Conservation (phyloP, 768 basidiomycete species). For the Rhodosporidiobolus odoratus region DNA sequence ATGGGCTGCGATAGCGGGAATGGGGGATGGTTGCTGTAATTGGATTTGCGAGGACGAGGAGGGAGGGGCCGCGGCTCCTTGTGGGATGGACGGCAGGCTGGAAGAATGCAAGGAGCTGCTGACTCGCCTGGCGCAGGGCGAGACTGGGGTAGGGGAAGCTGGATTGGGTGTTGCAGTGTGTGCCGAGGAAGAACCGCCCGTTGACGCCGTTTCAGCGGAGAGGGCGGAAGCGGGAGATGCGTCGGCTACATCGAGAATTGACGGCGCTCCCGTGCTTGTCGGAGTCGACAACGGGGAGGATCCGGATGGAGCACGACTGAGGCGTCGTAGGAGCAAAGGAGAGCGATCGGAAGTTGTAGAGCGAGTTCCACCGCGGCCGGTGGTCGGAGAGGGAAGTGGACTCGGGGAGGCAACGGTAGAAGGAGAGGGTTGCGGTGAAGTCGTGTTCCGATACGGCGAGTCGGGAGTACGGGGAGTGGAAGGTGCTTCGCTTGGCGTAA, state of each 20-base stretch:
- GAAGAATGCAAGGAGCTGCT: background rate
- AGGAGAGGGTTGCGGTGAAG: slow-evolving; percentile 2
- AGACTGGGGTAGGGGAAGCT: background rate
- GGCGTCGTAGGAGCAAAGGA: background rate
- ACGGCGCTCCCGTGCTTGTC: background rate
- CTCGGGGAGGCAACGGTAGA: background rate
- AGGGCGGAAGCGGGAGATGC: background rate
- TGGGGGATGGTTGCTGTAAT: background rate
- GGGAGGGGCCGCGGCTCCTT: too few relatives aligned
- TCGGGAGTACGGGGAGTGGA: background rate
- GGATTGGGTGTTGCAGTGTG: slow-evolving; percentile 9
- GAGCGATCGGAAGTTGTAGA: background rate
- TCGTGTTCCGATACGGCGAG: background rate
- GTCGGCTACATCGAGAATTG: background rate
- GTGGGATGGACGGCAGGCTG: background rate
- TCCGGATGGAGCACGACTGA: background rate
- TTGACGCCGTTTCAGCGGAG: background rate
- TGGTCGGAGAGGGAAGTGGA: background rate
- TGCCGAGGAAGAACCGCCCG: background rate
- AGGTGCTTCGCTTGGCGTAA: background rate
- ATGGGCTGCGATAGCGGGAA: background rate
- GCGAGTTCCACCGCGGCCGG: background rate
- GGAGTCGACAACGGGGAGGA: background rate
- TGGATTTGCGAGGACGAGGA: background rate
- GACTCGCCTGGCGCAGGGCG: background rate